These are phyloP conservation scores for Lyophyllum shimeji DNA, from an alignment of 768 basidiomycete genomes.

Conservation along the genomic window DNA sequence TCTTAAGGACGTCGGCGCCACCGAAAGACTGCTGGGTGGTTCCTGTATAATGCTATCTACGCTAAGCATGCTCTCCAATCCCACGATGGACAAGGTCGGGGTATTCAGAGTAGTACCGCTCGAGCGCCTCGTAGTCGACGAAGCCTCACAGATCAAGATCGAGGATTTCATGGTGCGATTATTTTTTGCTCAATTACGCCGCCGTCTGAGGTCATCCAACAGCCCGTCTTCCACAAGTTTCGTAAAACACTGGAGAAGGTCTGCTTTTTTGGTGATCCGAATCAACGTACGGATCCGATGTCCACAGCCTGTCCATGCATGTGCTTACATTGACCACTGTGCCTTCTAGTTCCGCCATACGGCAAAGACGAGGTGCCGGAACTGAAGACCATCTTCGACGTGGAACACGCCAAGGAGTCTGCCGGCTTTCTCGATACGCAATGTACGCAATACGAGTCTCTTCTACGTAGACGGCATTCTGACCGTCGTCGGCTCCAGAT, in stretches of 20 bases:
- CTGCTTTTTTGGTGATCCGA: constrained; percentile 55
- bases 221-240: constrained; percentile 48
- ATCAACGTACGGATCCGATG: constrained; percentile 42
- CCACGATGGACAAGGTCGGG: constrained; percentile 30
- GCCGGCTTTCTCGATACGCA: constrained; percentile 46
- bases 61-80: constrained; percentile 50
- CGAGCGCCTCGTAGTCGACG: constrained; percentile 52
- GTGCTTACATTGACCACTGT: not conserved
- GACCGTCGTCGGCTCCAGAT: constrained; percentile 28
- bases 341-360: constrained; percentile 47
- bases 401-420: constrained; percentile 33
- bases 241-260: constrained; percentile 35
- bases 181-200: not conserved
- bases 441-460: constrained; percentile 35
- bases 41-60: constrained; percentile 44
- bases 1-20: constrained; percentile 12
- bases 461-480: not conserved
- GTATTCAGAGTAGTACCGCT: constrained; percentile 39
- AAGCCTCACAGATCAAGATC: constrained; percentile 51
- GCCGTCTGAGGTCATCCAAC: not conserved
- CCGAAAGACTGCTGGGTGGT: constrained; percentile 26
- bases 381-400: constrained; percentile 47
- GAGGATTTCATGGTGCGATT: constrained; percentile 45
- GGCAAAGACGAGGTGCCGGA: constrained; percentile 38
- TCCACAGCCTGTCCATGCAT: constrained; percentile 12